These are phyloP conservation scores for Phaeotremella skinneri DNA, from an alignment of 768 basidiomycete species.

Conservation along the genomic window DNA sequence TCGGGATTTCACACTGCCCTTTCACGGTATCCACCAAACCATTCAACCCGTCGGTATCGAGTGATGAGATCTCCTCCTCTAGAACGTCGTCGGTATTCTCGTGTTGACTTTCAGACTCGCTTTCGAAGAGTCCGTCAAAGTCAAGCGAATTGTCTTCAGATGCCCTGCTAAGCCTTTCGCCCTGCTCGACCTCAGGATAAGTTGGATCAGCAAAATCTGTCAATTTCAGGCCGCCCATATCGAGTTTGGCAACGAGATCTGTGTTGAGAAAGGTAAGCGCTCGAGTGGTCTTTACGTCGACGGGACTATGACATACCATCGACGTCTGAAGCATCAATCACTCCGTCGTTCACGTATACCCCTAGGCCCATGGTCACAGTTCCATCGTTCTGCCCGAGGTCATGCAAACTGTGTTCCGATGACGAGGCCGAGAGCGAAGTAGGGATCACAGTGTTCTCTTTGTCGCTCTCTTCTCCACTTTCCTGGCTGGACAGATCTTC, in stretches of 20 bases:
- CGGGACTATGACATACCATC: conserved; percentile 20
- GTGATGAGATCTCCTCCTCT: no score
- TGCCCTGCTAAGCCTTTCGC: not conserved
- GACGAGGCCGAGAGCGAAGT: conserved; percentile 4
- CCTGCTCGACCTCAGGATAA: not conserved
- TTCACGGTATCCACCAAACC: not conserved
- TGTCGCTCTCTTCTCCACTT: conserved; percentile 30
- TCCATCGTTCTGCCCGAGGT: conserved; percentile 2
- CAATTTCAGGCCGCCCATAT: conserved; percentile 38
- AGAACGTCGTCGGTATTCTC: not conserved
- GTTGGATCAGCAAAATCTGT: conserved; percentile 40
- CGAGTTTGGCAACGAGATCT: conserved; percentile 19
- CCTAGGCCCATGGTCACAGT: conserved; percentile 3
- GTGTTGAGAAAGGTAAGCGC: no score
- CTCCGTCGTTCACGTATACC: not conserved
- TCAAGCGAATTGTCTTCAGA: not conserved
- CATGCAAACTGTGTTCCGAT: conserved; percentile 2
- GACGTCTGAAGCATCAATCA: conserved; percentile 1
- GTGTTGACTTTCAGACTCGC: not conserved
- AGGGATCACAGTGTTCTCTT: conserved; percentile 30
- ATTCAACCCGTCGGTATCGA: not conserved
- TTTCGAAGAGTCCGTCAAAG: not conserved
- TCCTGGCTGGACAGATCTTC: not conserved
- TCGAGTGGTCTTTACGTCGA: no score
- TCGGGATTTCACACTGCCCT: no score